phyloP scores from a whole-genome alignment of 345 rosid species.

The Carallia brachiata region DNA sequence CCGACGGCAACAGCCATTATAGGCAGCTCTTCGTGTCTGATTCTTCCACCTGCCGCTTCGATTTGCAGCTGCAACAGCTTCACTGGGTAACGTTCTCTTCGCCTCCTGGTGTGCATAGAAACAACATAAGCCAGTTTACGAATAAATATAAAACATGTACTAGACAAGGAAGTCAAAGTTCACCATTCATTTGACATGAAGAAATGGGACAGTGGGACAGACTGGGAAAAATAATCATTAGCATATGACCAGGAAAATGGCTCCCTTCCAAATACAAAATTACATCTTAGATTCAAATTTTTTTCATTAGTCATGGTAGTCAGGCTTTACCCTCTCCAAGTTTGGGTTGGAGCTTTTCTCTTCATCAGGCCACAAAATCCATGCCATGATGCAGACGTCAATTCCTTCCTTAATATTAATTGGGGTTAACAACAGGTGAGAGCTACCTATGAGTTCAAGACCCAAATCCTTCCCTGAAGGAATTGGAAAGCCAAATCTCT shows the following conservation, averaged over 20 bases:
- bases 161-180: background rate
- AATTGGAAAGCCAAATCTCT: slow-evolving; percentile 50
- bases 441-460: slow-evolving; percentile 50
- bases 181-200: too few species aligned
- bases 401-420: slow-evolving; percentile 51
- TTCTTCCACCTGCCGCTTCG: slow-evolving; percentile 91
- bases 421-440: slow-evolving; percentile 50
- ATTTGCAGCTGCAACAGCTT: slow-evolving; percentile 84
- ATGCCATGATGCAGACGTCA: slow-evolving; percentile 71
- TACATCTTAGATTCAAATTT: background rate
- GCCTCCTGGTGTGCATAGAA: slow-evolving; percentile 58
- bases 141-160: background rate
- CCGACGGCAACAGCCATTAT: slow-evolving; percentile 93
- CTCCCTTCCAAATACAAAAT: background rate
- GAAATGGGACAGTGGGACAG: too few species aligned
- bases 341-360: slow-evolving; percentile 83
- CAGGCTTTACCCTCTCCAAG: slow-evolving; percentile 70
- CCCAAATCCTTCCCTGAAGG: slow-evolving; percentile 40
- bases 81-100: slow-evolving; percentile 76
- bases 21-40: slow-evolving; percentile 90
- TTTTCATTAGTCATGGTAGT: background rate
- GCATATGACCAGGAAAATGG: background rate
- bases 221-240: background rate
- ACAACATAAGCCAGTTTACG: slow-evolving; percentile 25
- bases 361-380: slow-evolving; percentile 99